phyloP scores from a whole-genome alignment of 2,329 filamentous ascomycete genomes.

The Penicillium hordei region DNA sequence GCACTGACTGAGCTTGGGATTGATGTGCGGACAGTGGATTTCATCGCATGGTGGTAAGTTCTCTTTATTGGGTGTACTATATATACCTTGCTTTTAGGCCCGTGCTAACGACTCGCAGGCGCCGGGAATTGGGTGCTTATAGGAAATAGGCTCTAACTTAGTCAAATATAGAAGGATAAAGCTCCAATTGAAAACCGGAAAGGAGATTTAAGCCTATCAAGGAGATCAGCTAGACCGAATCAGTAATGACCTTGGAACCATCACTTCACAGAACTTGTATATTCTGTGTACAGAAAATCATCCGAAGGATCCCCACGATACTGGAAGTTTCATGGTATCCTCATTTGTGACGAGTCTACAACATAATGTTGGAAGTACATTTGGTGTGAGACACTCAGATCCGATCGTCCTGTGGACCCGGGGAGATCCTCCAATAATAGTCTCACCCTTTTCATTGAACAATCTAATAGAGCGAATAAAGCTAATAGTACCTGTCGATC shows the following conservation, averaged over 20 bases:
- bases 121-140: conserved; percentile 33
- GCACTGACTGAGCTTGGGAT: conserved; percentile 72
- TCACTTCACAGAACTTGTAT: neutral
- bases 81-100: neutral
- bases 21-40: conserved; percentile 71
- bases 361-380: too few species aligned
- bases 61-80: conserved; percentile 5
- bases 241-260: neutral
- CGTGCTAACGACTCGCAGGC: conserved; percentile 26
- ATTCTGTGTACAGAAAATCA: neutral
- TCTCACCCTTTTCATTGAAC: neutral
- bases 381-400: neutral
- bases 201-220: neutral
- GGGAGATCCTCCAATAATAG: neutral
- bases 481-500: conserved; percentile 7
- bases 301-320: neutral
- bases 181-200: neutral
- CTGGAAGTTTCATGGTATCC: neutral
- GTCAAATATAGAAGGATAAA: conserved; percentile 1
- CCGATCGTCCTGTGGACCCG: conserved; percentile 4
- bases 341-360: neutral
- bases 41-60: conserved; percentile 73
- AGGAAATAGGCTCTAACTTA: neutral
- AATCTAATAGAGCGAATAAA: neutral
- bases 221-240: neutral